A percentile compares a stretch with the other conserved stretches of the same genome.
Evolutionary conservation across 148 eudicot species (phyloP).

Genomic region (Rhododendron ovatum): DNA sequence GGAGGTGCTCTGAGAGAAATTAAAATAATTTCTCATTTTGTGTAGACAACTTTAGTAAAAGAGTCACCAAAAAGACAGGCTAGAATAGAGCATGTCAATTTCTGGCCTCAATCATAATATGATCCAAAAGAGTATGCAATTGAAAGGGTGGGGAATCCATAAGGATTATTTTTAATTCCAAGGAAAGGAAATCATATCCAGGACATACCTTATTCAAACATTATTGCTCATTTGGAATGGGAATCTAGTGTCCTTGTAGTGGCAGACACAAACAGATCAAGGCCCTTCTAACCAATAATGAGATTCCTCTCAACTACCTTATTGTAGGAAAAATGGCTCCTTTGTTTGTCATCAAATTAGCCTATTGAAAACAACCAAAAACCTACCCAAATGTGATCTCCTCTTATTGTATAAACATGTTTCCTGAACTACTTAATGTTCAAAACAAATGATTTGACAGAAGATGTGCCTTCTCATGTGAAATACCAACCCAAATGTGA

Average conservation of each 20-base stretch:
- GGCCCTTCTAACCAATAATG: neutral
- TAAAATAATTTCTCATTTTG: neutral
- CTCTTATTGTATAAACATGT: neutral
- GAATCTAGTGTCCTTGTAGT: slow-evolving; percentile 35
- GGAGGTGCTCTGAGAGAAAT: neutral
- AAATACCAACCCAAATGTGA: neutral
- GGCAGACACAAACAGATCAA: slow-evolving; percentile 27
- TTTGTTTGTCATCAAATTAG: neutral
- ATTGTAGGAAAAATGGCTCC: neutral
- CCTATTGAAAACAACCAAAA: neutral
- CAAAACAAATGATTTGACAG: neutral
- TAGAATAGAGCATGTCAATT: neutral
- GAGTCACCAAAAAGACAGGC: neutral
- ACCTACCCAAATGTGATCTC: neutral
- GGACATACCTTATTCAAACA: neutral
- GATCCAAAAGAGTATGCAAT: neutral
- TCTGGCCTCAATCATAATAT: neutral
- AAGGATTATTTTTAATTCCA: neutral
- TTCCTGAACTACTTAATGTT: neutral
- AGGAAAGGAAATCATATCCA: neutral
- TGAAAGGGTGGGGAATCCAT: neutral
- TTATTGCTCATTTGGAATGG: slow-evolving; percentile 15
- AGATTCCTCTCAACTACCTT: slow-evolving; percentile 5
- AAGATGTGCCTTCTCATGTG: neutral
- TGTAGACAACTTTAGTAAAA: neutral